phyloP scores from a whole-genome alignment of 2,329 filamentous ascomycete genomes.

The Neoscytalidium dimidiatum region DNA sequence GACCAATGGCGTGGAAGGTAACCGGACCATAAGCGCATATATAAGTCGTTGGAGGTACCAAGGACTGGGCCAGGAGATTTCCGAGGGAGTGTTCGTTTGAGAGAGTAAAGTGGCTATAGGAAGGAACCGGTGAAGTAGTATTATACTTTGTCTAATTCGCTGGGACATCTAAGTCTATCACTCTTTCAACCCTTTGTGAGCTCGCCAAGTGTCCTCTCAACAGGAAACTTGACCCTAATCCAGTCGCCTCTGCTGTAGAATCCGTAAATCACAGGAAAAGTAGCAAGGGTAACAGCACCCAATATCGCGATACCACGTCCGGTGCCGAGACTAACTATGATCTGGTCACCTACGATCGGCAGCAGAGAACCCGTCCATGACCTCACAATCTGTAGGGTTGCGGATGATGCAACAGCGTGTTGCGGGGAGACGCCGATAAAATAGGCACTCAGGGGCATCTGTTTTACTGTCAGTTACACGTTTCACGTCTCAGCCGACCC shows the following conservation, averaged over 20 bases:
- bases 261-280: background rate
- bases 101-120: background rate
- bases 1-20: constrained; percentile 47
- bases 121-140: no score
- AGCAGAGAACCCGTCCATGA: background rate
- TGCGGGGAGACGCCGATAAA: background rate
- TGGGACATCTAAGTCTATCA: background rate
- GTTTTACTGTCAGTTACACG: background rate
- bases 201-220: background rate
- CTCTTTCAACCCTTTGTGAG: background rate
- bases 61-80: constrained; percentile 25
- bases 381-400: background rate
- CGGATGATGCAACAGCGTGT: background rate
- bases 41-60: constrained; percentile 52
- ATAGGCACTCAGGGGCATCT: background rate
- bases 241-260: background rate
- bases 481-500: background rate
- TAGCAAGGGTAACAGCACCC: background rate
- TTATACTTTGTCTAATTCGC: background rate
- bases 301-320: background rate
- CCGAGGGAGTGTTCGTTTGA: background rate
- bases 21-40: constrained; percentile 48
- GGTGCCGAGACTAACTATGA: background rate
- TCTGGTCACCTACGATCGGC: background rate
- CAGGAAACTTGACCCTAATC: background rate